Evolutionary conservation across 306 rosid species (phyloP), one percentile per base, ranked within the genome.

Genomic region (Sophora flavescens): DNA sequence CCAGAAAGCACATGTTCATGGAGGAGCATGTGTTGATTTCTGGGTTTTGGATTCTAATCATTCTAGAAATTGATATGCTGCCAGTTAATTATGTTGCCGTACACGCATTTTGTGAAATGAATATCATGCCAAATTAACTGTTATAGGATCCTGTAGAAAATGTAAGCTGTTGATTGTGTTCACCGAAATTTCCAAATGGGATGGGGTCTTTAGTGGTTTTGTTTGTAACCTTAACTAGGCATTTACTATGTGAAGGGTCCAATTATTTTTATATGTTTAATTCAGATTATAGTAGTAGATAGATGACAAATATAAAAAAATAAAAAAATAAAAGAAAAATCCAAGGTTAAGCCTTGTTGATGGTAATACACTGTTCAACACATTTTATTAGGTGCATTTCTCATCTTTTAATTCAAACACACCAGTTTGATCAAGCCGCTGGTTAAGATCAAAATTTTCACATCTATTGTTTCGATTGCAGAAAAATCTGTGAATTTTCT

Each of bases 81-180:
- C 18, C 58, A 4, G 42, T 14, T 15, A 51, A 50, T 69, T 50
- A 9, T 69, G 74, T 32, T 69, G 61, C n/a, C 5, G 30, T 42
- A 41, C 42, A 12, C 12, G 12, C 52, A 47, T 47, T 47, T 41
- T 8, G 50, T 4, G 15, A 50, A 8, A 54, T 54, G 15, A 51
- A 51, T 51, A 6, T n/a, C 57, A 50, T 50, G 57, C 18, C 38
- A 8, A 18, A 7, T 17, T 26, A 26, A 58, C 63, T 28, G 32
- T 5, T 10, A 15, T 15, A 26, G 61, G 61, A 54, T 18, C 14
- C 4, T 18, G 33, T 7, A 58, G 16, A 58, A 30, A 14, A 22
- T 35, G 18, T 33, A 14, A 35, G 45, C 22, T 61, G 67, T 61
- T 61, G 67, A 35, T 32, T 35, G 6, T 30, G 39, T 59, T 32